Conservation (phyloP, 352 stramenopile species). For the Achlya hypogyna region DNA sequence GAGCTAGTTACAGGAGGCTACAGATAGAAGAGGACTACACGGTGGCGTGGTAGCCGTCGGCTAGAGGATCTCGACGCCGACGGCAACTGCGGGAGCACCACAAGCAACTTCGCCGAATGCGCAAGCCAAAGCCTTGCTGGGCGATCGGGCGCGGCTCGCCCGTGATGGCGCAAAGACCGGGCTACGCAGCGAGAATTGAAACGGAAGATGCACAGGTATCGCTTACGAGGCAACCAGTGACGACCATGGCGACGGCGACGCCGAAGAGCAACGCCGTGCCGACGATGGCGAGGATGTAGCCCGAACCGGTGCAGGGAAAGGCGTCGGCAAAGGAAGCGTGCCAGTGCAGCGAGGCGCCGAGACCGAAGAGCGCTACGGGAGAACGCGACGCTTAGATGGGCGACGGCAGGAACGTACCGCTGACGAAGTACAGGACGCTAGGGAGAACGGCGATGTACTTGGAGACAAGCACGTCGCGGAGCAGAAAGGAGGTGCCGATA, state of each 20-base stretch:
- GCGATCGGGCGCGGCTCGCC: background rate
- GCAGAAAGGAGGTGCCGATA: background rate
- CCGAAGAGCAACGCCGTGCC: background rate
- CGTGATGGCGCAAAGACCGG: background rate
- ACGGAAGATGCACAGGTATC: background rate
- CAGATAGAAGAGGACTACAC: background rate
- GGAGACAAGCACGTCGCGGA: background rate
- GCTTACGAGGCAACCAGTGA: background rate
- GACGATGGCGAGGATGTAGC: background rate
- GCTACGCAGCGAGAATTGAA: background rate
- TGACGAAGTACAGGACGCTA: background rate
- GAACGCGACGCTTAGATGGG: background rate
- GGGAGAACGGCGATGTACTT: background rate
- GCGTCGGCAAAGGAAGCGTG: background rate
- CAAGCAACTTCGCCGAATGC: background rate
- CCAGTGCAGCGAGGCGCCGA: background rate
- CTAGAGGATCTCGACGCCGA: background rate
- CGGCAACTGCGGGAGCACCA: background rate
- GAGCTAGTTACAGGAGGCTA: background rate
- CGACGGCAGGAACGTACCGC: background rate
- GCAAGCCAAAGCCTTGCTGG: conserved; percentile 6
- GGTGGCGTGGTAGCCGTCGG: background rate
- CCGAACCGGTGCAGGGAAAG: background rate
- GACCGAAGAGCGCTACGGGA: background rate
- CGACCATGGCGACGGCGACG: background rate